Evolutionary conservation across 805 yeast species (phyloP), one percentile per base, ranked within the genome.

Genomic region (Novakomyces olei): DNA sequence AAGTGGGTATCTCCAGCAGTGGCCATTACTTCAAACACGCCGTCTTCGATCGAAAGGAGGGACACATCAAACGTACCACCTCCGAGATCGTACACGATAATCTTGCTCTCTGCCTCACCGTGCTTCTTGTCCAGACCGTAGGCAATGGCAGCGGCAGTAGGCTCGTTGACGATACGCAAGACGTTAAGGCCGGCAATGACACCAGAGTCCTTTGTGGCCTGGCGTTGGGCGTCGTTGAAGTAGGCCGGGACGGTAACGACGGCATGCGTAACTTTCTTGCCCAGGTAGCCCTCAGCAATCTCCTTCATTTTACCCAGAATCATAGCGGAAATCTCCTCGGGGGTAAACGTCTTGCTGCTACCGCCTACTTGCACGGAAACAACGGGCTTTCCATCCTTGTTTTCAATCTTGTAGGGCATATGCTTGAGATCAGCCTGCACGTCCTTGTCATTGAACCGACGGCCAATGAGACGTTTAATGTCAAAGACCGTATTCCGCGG

Each of bases 41-140:
- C 95, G 53, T 81, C 93, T 54, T 80, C 92, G 53, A 81, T 78
- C 54, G 83, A 72, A 55, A 81, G 67, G 42, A 81, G 67, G 34
- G 94, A 83, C 37, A 81, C 94, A 77, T 81, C 95, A 65, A 81
- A 81, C 56, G 94, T 81, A 70, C 94, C 94, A 65, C 95, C 95
- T 69, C 95, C 95, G 56, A 81, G 72, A 61, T 81, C 94, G 66
- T 80, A 81, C 56, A 81, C 79, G 53, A 81, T 66, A 41, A 81
- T 85, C 60, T 80, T 79, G 59, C 74, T 73, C 63, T 80, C 92
- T 42, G 66, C 67, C 42, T 69, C 72, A 65, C 81, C 81, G 41
- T 51, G 49, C 51, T 51, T 51, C 53, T 54, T 57, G 48, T 57
- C 62, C 49, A 83, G 69, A 68, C 96, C 96, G 71, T 83, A 83